These are phyloP conservation scores for Hygrophorus pudorinus DNA, from an alignment of 768 basidiomycete species.

Conservation along the genomic window DNA sequence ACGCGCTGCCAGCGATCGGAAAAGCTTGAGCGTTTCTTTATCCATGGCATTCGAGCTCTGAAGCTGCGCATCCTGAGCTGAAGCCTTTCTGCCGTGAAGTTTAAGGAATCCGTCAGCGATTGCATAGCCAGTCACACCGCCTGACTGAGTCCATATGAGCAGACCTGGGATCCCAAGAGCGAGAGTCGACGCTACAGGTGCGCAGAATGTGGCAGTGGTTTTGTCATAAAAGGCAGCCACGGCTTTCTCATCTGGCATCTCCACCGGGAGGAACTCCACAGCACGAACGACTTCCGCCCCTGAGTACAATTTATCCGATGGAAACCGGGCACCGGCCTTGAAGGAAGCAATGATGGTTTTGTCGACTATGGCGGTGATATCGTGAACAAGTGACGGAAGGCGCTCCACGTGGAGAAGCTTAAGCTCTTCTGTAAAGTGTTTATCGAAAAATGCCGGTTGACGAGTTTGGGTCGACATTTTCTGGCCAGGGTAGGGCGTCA, in stretches of 20 bases:
- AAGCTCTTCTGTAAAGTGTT: constrained; percentile 1
- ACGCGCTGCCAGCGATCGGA: background rate
- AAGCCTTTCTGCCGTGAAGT: background rate
- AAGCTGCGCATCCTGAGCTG: background rate
- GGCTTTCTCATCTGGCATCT: constrained; percentile 1
- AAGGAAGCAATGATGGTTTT: background rate
- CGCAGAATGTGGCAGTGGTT: constrained; percentile 3
- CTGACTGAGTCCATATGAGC: background rate
- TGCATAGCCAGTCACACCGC: constrained; percentile 2
- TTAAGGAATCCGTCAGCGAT: constrained; percentile 3
- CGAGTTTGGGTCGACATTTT: constrained; percentile 1
- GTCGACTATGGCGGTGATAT: background rate
- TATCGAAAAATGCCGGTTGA: background rate
- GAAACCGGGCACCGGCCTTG: background rate
- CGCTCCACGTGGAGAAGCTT: constrained; percentile 3
- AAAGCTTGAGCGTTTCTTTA: constrained; percentile 5
- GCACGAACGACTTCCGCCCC: background rate
- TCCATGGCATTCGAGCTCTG: constrained; percentile 1
- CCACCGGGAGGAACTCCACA: too few species aligned
- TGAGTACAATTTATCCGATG: background rate
- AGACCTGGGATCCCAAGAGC: constrained; percentile 3
- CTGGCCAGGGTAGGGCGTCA: background rate
- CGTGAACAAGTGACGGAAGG: too few species aligned
- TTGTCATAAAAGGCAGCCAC: constrained; percentile 1
- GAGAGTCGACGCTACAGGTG: constrained; percentile 5